Evolutionary conservation across 768 basidiomycete genomes (phyloP).

Genomic region (Dioszegia hungarica): DNA sequence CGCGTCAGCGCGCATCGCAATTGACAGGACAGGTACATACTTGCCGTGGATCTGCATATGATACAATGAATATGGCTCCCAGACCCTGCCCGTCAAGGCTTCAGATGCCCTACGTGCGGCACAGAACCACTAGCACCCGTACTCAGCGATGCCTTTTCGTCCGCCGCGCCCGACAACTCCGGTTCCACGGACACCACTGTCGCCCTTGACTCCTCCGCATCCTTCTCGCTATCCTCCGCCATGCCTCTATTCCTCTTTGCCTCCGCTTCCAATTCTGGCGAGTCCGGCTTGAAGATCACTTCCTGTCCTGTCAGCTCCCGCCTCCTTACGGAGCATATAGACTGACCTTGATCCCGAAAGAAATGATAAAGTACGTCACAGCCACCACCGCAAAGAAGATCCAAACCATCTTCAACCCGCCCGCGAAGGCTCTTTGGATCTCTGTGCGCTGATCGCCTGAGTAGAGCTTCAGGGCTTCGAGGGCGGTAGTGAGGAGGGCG

Average conservation of each 20-base stretch:
- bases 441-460: background rate
- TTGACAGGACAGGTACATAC: too few relatives aligned
- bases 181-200: too few relatives aligned
- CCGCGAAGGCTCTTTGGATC: constrained; percentile 26
- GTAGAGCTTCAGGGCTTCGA: constrained; percentile 6
- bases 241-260: background rate
- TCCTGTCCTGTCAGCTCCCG: constrained; percentile 11
- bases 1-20: too few relatives aligned
- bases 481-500: constrained; percentile 8
- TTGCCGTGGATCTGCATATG: too few relatives aligned
- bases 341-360: constrained; percentile 28
- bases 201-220: too few relatives aligned
- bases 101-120: too few relatives aligned
- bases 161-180: too few relatives aligned
- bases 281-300: constrained; percentile 17
- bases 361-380: constrained; percentile 20
- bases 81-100: too few relatives aligned
- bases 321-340: background rate
- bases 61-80: too few relatives aligned
- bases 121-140: too few relatives aligned
- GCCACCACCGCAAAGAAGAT: constrained; percentile 29
- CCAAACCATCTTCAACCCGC: constrained; percentile 32
- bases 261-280: constrained; percentile 14
- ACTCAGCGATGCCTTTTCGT: too few relatives aligned
- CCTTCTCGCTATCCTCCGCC: background rate